Conservation (phyloP, 75 land plant species). For the Pseudotsuga menziesii region DNA sequence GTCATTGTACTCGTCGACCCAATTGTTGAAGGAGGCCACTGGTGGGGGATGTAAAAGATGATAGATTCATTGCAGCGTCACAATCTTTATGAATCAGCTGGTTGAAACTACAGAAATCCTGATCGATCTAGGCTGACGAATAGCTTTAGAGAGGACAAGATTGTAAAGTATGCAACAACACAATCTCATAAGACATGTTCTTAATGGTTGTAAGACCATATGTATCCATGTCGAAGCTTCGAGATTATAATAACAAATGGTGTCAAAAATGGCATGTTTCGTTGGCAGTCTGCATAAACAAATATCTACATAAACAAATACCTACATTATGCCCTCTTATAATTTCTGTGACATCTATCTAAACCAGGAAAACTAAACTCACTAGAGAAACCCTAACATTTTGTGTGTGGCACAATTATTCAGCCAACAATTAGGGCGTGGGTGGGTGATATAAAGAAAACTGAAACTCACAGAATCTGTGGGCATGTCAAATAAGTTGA, state of each 20-base stretch:
- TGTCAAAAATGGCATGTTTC: too few relatives aligned
- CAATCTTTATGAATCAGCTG: neutral
- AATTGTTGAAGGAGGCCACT: neutral
- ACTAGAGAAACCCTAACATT: neutral
- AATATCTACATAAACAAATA: neutral
- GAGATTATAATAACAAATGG: too few relatives aligned
- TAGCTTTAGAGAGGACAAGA: too few relatives aligned
- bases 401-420: neutral
- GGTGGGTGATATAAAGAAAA: neutral
- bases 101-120: neutral
- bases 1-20: slow-evolving; percentile 4
- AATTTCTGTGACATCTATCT: neutral
- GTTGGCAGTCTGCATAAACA: too few relatives aligned
- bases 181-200: too few relatives aligned
- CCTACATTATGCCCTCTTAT: too few relatives aligned
- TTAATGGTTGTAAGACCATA: too few relatives aligned
- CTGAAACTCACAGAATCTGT: neutral
- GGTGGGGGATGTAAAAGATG: neutral
- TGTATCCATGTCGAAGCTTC: too few relatives aligned
- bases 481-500: slow-evolving; percentile 57
- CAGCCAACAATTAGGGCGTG: neutral
- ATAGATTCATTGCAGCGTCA: neutral
- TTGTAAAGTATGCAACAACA: too few relatives aligned
- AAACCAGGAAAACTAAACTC: neutral
- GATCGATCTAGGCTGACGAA: neutral